These are phyloP conservation scores for Synchytrium microbalum DNA, from an alignment of 371 early-diverging fungal species.

Conservation along the genomic window DNA sequence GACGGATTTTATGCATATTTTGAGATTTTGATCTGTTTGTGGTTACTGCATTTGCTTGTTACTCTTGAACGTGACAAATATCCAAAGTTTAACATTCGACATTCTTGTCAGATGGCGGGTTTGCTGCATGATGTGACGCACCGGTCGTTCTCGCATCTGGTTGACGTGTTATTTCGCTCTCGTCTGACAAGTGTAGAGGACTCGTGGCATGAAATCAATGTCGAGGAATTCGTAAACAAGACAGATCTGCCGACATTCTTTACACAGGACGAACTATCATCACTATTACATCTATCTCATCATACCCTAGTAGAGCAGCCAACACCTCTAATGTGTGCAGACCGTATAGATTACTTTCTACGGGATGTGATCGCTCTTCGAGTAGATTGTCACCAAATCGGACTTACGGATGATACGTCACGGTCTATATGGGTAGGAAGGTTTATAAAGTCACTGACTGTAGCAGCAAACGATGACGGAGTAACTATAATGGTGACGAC, in stretches of 20 bases:
- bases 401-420: neutral
- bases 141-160: neutral
- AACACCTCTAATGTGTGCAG: neutral
- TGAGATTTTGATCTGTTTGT: too few species aligned
- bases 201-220: neutral
- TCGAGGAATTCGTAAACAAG: neutral
- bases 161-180: neutral
- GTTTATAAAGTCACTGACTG: neutral
- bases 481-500: neutral
- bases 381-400: neutral
- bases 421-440: neutral
- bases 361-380: neutral
- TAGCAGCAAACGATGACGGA: neutral
- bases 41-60: too few species aligned
- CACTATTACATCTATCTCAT: neutral
- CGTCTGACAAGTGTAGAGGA: neutral
- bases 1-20: too few species aligned
- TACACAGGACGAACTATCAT: neutral
- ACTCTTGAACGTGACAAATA: too few species aligned
- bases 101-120: neutral
- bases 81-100: too few species aligned
- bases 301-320: neutral
- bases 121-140: neutral
- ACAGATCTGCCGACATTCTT: neutral
- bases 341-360: neutral